Percentiles rank a stretch among this genome's conserved stretches.
Evolutionary conservation across 2,329 filamentous ascomycete species (phyloP).

Genomic region (Pezicula radicicola): DNA sequence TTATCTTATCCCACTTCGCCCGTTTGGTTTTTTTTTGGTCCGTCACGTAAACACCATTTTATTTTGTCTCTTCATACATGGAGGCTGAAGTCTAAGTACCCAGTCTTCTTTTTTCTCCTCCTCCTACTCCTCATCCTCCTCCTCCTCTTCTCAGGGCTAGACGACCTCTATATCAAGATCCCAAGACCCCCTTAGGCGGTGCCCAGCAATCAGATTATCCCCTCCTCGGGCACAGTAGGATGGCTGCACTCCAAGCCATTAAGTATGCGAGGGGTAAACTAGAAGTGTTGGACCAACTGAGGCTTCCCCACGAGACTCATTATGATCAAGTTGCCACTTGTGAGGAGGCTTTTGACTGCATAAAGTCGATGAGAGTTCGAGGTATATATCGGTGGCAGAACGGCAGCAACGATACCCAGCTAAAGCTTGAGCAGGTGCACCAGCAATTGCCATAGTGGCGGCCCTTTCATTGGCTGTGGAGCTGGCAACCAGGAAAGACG

Average conservation of each 20-base stretch:
- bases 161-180: no score
- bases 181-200: no score
- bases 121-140: no score
- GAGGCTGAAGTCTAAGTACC: no score
- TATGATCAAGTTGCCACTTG: conserved; percentile 71
- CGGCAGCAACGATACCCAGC: conserved; percentile 3
- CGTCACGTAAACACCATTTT: no score
- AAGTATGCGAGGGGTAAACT: conserved; percentile 70
- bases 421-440: conserved; percentile 57
- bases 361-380: conserved; percentile 74
- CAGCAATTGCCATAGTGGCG: conserved; percentile 97
- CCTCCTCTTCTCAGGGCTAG: no score
- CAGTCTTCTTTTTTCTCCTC: no score
- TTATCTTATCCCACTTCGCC: no score
- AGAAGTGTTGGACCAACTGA: conserved; percentile 80
- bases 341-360: conserved; percentile 78
- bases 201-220: no score
- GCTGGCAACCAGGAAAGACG: conserved; percentile 54
- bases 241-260: conserved; percentile 66
- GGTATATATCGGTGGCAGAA: conserved; percentile 33
- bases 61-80: no score
- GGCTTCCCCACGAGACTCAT: conserved; percentile 74
- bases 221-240: conserved; percentile 3
- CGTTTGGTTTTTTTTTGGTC: no score
- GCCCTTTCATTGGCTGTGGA: conserved; percentile 86